A percentile compares a stretch with the other conserved stretches of the same genome.
phyloP scores from a whole-genome alignment of 192 early-diverging fungal genomes.

The Linnemannia schmuckeri region DNA sequence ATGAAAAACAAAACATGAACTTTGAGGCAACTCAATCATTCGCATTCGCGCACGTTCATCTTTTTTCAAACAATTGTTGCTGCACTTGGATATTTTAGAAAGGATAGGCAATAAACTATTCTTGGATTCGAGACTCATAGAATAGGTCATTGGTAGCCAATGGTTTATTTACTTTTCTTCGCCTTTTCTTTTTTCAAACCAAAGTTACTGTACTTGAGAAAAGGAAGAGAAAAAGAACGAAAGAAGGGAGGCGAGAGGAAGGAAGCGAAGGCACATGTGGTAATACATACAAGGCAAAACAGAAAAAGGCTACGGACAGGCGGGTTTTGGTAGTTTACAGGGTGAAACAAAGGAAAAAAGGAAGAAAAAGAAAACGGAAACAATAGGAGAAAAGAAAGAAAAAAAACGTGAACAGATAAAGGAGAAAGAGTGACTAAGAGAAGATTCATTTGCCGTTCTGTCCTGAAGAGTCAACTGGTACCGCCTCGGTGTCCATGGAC shows the following conservation, averaged over 20 bases:
- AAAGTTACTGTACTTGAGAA: no score
- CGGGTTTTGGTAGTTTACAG: background rate
- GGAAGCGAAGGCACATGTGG: background rate
- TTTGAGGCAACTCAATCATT: background rate
- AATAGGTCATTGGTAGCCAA: background rate
- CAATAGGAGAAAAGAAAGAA: background rate
- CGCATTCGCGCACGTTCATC: background rate
- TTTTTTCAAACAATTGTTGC: no score
- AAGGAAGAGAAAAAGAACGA: background rate
- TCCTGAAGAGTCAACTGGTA: background rate
- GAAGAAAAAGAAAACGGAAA: background rate
- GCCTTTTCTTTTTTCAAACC: background rate
- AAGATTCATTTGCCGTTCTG: background rate
- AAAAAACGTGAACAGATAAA: background rate
- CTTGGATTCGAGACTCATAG: background rate
- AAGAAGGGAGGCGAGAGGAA: background rate
- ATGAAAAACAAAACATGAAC: background rate
- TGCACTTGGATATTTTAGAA: background rate
- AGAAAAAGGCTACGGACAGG: background rate
- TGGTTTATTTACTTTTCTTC: background rate
- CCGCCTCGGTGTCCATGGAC: background rate
- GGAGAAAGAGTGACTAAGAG: background rate
- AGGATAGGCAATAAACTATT: background rate
- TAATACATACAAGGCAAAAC: slow-evolving; percentile 1
- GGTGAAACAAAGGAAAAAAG: background rate